A percentile compares a stretch with the other conserved stretches of the same genome.
Evolutionary conservation across 495 filamentous ascomycete genomes (phyloP).

Genomic region (Aspergillus heteromorphus): DNA sequence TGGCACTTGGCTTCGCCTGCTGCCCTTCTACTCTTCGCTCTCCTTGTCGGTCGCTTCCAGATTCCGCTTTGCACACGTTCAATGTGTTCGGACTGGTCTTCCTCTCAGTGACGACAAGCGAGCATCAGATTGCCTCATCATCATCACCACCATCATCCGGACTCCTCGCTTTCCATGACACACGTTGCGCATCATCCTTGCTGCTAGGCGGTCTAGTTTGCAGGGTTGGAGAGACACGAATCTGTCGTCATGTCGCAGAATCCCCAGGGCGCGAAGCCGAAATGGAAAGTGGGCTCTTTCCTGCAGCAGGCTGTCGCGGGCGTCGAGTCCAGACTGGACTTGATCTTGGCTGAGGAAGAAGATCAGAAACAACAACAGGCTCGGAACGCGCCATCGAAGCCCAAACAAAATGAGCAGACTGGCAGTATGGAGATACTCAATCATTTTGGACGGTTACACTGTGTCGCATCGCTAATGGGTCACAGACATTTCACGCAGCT

Average conservation of each 20-base stretch:
- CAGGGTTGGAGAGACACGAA: neutral
- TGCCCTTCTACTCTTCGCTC: neutral
- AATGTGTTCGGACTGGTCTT: conserved; percentile 1
- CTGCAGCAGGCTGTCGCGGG: conserved; percentile 88
- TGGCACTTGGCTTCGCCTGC: neutral
- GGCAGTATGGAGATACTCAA: conserved; percentile 14
- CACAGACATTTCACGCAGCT: conserved; percentile 48
- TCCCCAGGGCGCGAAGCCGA: conserved; percentile 27
- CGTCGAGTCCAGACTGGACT: conserved; percentile 89
- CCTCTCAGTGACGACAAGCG: conserved; percentile 12
- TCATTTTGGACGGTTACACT: neutral
- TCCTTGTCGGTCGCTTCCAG: conserved; percentile 3
- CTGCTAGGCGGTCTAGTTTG: neutral
- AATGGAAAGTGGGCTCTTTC: conserved; percentile 62
- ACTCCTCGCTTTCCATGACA: conserved; percentile 19
- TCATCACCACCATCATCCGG: conserved; percentile 16
- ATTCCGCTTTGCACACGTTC: conserved; percentile 1
- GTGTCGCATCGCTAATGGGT: conserved; percentile 18
- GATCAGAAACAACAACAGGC: conserved; percentile 27
- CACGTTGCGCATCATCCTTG: neutral
- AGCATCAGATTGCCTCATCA: conserved; percentile 18
- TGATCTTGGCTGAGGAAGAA: conserved; percentile 78
- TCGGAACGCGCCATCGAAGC: conserved; percentile 20
- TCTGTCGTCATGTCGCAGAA: conserved; percentile 35
- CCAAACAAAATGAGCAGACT: conserved; percentile 17